Base-by-base conservation (phyloP, 129 eudicot species). In the Centella asiatica region DNA sequence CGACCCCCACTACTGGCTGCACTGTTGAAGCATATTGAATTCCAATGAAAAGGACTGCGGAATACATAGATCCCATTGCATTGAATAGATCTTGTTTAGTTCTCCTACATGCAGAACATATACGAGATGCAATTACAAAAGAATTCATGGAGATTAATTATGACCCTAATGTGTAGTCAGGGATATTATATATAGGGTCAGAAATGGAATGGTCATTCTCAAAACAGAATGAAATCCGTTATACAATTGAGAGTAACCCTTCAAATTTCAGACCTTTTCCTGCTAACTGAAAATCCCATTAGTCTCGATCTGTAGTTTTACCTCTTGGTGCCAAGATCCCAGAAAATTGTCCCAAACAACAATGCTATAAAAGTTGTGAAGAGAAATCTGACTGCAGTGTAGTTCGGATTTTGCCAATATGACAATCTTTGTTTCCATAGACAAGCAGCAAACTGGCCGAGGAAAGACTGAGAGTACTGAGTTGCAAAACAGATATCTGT, bases 1-100 rank as follows among this genome's bases (percentile, higher is more conserved):
- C 76, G 0, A 72, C 63, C 1, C 60, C 65, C 59, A 72, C 76
- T 24, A 72, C 76, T 8, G 70, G 76, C 66, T 72, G 76, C 24
- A 72, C 76, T 0, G 76, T 54, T 14, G 70, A 42, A n/a, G 76
- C 65, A 64, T 72, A 53, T 64, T 72, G 63, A 11, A 58, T 34
- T 31, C 63, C 63, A 34, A 58, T 3, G 25, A 58, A 58, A 1
- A 58, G 2, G 20, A 58, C 18, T 5, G 63, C 63, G 37, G 46
- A 3, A 58, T 58, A 58, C 63, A 58, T 58, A 22, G 63, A 58
- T 34, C 63, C 63, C 63, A 58, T 58, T 34, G 63, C 63, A 58
- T 58, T 58, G 28, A 58, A 58, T 45, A 58, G 46, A 58, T 58
- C 63, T 58, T 58, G 63, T 25, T 40, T 6, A 34, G 46, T 58